These are phyloP conservation scores for Stagonosporopsis chrysanthemi DNA, from an alignment of 2,329 filamentous ascomycete genomes.

Conservation along the genomic window DNA sequence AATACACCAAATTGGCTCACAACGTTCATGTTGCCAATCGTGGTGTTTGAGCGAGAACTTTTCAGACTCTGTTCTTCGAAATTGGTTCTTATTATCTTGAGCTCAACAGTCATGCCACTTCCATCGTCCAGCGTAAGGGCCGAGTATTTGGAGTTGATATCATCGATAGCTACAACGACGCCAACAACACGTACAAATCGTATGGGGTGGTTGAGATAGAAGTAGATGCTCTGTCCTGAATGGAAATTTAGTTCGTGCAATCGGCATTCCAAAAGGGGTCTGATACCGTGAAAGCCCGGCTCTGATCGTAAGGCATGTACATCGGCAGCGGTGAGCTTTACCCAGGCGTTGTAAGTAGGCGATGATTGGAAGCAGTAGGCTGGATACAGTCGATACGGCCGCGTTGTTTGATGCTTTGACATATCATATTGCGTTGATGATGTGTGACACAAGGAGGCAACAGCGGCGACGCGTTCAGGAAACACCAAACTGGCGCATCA, in stretches of 20 bases:
- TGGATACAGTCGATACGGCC: constrained; percentile 58
- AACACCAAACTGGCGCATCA: constrained; percentile 14
- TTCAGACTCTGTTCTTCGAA: constrained; percentile 31
- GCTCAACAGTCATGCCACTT: constrained; percentile 65
- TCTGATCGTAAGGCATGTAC: constrained; percentile 61
- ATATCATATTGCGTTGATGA: constrained; percentile 40
- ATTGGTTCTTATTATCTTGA: constrained; percentile 57
- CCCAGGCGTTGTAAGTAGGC: constrained; percentile 69
- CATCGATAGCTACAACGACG: constrained; percentile 54
- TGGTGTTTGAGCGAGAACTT: constrained; percentile 45
- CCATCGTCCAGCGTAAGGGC: constrained; percentile 67
- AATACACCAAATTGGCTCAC: constrained; percentile 50
- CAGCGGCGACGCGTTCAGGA: constrained; percentile 27
- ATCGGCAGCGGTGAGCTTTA: constrained; percentile 65
- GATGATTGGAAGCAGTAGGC: constrained; percentile 67
- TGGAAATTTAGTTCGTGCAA: background rate
- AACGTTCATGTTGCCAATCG: constrained; percentile 51
- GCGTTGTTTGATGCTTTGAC: constrained; percentile 34
- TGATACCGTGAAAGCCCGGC: constrained; percentile 60
- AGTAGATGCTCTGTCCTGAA: constrained; percentile 63
- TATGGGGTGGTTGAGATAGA: constrained; percentile 62
- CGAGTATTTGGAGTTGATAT: constrained; percentile 50
- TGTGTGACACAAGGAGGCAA: constrained; percentile 15
- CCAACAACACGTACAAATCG: constrained; percentile 57
- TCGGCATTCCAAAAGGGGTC: background rate